Conservation (phyloP, 371 early-diverging fungal genomes). For the Blakeslea trispora region DNA sequence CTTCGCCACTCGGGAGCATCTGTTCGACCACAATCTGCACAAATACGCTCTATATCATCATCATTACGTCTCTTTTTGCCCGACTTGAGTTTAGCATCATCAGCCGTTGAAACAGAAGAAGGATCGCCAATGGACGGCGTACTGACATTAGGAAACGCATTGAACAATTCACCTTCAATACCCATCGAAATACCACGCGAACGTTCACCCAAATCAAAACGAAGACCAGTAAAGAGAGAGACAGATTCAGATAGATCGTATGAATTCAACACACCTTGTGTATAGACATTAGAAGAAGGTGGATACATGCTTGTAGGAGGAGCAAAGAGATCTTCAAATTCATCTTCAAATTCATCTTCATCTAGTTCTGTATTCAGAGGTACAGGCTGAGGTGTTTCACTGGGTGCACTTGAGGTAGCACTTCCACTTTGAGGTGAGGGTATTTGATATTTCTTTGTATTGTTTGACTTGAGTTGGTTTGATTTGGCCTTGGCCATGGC, state of each 20-base stretch:
- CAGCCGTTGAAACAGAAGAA: constrained; percentile 4
- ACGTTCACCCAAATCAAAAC: constrained; percentile 42
- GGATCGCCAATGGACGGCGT: constrained; percentile 15
- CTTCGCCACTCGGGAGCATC: constrained; percentile 85
- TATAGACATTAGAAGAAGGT: constrained; percentile 34
- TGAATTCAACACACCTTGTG: constrained; percentile 34
- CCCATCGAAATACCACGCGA: constrained; percentile 47
- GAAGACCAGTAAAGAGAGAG: constrained; percentile 43
- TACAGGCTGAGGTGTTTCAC: not conserved
- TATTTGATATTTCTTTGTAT: not conserved
- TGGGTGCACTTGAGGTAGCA: constrained; percentile 3
- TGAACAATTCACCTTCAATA: constrained; percentile 32
- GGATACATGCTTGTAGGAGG: constrained; percentile 8
- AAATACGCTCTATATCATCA: constrained; percentile 26
- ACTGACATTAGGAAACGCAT: constrained; percentile 8
- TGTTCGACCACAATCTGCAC: constrained; percentile 69
- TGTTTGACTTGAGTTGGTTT: constrained; percentile 7
- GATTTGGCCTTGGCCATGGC: constrained; percentile 13
- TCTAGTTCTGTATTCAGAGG: constrained; percentile 3
- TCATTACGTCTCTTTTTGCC: constrained; percentile 30
- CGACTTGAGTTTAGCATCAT: constrained; percentile 12
- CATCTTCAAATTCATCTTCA: constrained; percentile 25
- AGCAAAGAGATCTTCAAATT: constrained; percentile 19
- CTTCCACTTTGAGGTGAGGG: constrained; percentile 12
- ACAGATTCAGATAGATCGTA: constrained; percentile 33